Percentiles rank a stretch among this genome's conserved stretches.
Evolutionary conservation across 176 grass and related monocot genomes (phyloP).

Genomic region (Leersia perrieri): DNA sequence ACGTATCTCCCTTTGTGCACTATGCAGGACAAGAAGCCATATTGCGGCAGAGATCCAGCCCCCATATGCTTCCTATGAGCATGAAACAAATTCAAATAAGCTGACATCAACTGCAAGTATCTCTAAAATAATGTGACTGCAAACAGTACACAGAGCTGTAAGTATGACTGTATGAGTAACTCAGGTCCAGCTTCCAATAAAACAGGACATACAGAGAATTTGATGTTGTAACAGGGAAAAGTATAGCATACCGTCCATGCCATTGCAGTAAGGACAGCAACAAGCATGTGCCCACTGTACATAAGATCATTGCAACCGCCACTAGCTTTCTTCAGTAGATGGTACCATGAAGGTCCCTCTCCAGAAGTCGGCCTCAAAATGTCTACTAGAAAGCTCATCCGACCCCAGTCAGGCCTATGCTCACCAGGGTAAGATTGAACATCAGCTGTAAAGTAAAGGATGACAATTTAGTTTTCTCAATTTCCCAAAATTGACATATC

Average conservation of each 20-base stretch:
- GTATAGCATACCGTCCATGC: constrained; percentile 71
- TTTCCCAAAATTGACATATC: not conserved
- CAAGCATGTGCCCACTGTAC: constrained; percentile 96
- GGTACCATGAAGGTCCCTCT: constrained; percentile 79
- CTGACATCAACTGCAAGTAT: not conserved
- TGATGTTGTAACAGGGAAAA: not conserved
- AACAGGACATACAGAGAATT: not conserved
- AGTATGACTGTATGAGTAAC: not conserved
- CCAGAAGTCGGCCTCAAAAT: constrained; percentile 74
- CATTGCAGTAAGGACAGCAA: constrained; percentile 88
- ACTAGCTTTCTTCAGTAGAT: constrained; percentile 79
- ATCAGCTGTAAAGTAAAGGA: constrained; percentile 25
- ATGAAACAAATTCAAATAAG: not conserved
- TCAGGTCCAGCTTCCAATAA: not conserved
- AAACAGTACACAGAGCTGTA: not conserved
- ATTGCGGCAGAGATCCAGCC: constrained; percentile 79
- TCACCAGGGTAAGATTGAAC: constrained; percentile 70
- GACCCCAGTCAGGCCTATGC: constrained; percentile 67
- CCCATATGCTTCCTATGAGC: constrained; percentile 74
- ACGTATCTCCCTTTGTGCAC: constrained; percentile 80
- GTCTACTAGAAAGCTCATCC: constrained; percentile 80
- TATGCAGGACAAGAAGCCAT: constrained; percentile 80
- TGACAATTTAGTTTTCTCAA: not conserved
- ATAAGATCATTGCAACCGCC: constrained; percentile 94
- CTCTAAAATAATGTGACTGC: not conserved